Evolutionary conservation across 306 rosid species (phyloP).

Genomic region (Lathyrus tuberosus): DNA sequence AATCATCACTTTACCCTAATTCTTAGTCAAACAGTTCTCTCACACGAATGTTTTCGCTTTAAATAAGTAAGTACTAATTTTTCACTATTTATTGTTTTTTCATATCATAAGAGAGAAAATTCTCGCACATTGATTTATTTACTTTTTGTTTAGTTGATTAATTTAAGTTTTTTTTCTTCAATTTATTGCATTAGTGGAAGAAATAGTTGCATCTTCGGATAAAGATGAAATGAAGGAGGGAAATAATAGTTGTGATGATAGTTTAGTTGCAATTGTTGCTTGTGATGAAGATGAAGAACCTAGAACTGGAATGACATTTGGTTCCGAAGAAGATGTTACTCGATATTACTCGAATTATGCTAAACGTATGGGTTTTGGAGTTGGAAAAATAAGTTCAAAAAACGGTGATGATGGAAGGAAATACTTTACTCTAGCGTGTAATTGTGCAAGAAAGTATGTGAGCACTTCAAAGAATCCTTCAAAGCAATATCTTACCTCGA

Average conservation of each 20-base stretch:
- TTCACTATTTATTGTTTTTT: not conserved
- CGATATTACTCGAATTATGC: not conserved
- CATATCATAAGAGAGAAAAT: not conserved
- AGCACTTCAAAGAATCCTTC: slow-evolving; percentile 8
- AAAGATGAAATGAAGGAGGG: not conserved
- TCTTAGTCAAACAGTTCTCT: not conserved
- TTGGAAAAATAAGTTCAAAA: slow-evolving; percentile 14
- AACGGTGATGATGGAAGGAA: slow-evolving; percentile 19
- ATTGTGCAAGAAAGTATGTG: slow-evolving; percentile 6
- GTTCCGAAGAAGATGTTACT: not conserved
- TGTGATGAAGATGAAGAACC: slow-evolving; percentile 1
- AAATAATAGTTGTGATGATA: not conserved
- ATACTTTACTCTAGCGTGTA: slow-evolving; percentile 17
- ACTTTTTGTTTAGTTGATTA: not conserved
- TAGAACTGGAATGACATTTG: not conserved
- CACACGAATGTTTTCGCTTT: not conserved
- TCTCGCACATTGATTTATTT: not conserved
- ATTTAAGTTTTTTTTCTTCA: not conserved
- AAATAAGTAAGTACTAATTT: not conserved
- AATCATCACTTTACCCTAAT: not conserved
- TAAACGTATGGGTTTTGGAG: not conserved
- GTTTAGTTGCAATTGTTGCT: not conserved
- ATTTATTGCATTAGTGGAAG: slow-evolving; percentile 4
- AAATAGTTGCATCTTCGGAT: not conserved
- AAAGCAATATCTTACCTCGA: not conserved